Evolutionary conservation across 352 stramenopile genomes (phyloP).

Genomic region (Globisporangium viniferum): DNA sequence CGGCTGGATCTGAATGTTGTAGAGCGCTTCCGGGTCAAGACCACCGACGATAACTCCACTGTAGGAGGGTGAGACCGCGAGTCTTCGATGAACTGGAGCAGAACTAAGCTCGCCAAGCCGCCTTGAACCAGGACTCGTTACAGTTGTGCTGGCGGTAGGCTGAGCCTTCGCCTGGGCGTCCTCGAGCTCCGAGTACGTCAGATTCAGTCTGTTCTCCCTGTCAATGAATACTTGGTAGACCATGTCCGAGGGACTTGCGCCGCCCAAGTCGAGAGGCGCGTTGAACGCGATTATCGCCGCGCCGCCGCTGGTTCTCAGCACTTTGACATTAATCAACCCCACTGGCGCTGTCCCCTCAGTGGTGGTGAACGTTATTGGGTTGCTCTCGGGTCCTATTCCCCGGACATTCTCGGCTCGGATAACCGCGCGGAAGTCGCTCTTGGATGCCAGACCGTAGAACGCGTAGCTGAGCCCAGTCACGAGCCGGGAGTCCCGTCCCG

Average conservation of each 20-base stretch:
- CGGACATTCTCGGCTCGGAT: constrained; percentile 41
- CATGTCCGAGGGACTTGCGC: constrained; percentile 29
- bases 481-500: constrained; percentile 8
- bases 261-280: constrained; percentile 54
- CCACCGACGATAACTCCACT: constrained; percentile 30
- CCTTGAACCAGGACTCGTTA: neutral
- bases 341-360: constrained; percentile 25
- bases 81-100: constrained; percentile 4
- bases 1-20: constrained; percentile 46
- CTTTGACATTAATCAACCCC: constrained; percentile 28
- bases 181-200: constrained; percentile 30
- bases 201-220: constrained; percentile 26
- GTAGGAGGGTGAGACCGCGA: constrained; percentile 1
- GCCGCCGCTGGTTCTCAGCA: constrained; percentile 36
- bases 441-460: constrained; percentile 39
- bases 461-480: constrained; percentile 14
- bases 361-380: constrained; percentile 33
- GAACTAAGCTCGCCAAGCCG: constrained; percentile 10
- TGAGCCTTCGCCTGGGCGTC: neutral
- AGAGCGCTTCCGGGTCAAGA: constrained; percentile 49
- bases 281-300: constrained; percentile 46
- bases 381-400: constrained; percentile 31
- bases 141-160: too few relatives aligned
- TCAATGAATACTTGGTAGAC: constrained; percentile 52
- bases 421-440: constrained; percentile 41